These are phyloP conservation scores for Cercospora sp. DNA, from an alignment of 2,329 filamentous ascomycete species.

Conservation along the genomic window DNA sequence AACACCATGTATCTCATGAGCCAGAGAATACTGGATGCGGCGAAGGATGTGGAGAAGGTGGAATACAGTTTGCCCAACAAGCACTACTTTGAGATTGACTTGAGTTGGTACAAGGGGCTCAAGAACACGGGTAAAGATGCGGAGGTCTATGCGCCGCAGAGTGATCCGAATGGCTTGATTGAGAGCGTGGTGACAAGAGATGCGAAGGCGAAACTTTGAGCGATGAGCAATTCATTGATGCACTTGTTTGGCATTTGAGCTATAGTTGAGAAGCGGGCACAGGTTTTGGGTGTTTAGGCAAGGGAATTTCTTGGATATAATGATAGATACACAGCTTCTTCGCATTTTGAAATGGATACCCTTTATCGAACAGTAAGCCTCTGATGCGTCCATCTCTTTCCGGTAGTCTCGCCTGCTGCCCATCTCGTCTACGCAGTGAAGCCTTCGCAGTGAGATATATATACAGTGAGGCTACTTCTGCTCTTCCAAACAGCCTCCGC, in stretches of 20 bases:
- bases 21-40: constrained; percentile 75
- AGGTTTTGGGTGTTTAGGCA: background rate
- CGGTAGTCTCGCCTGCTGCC: too few relatives aligned
- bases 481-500: too few relatives aligned
- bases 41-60: constrained; percentile 69
- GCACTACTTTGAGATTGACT: constrained; percentile 96
- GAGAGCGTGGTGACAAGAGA: constrained; percentile 80
- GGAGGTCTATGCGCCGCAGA: constrained; percentile 92
- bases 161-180: constrained; percentile 91
- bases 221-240: background rate
- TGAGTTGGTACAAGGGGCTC: constrained; percentile 93
- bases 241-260: background rate
- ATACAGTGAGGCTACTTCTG: too few relatives aligned
- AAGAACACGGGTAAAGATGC: constrained; percentile 96
- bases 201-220: constrained; percentile 33
- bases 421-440: too few relatives aligned
- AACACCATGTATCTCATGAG: constrained; percentile 99
- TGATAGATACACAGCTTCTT: background rate
- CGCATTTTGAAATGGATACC: background rate
- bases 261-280: background rate
- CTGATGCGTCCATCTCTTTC: too few relatives aligned
- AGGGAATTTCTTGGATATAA: background rate
- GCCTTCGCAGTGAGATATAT: too few relatives aligned
- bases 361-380: too few relatives aligned
- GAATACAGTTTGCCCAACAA: constrained; percentile 92